phyloP scores from a whole-genome alignment of 2,329 filamentous ascomycete species.

The Calonectria pseudoturangicola region DNA sequence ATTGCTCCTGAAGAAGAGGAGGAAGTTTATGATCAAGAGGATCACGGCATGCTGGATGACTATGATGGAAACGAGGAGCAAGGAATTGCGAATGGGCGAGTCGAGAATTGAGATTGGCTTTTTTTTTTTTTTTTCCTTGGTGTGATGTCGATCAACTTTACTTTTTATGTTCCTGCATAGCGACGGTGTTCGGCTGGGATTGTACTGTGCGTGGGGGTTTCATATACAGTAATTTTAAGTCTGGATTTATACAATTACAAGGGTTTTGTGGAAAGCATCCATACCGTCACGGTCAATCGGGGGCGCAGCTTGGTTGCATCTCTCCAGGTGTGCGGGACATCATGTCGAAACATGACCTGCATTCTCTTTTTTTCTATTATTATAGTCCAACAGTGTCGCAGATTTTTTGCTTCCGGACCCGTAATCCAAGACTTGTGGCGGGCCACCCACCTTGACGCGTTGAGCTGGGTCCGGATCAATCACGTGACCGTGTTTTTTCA shows the following conservation, averaged over 20 bases:
- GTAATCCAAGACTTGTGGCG: constrained; percentile 24
- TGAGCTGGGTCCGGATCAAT: constrained; percentile 45
- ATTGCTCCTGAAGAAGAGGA: constrained; percentile 62
- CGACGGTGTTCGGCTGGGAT: constrained; percentile 49
- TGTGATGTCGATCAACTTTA: constrained; percentile 34
- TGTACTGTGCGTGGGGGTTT: constrained; percentile 34
- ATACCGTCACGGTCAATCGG: not conserved
- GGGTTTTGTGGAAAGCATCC: constrained; percentile 16
- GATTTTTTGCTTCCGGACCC: constrained; percentile 24
- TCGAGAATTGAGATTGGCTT: constrained; percentile 26
- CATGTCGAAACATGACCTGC: constrained; percentile 3
- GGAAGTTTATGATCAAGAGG: constrained; percentile 49
- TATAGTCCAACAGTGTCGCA: constrained; percentile 27
- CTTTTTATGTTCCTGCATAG: constrained; percentile 46
- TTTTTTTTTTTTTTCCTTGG: constrained; percentile 32
- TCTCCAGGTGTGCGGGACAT: not conserved
- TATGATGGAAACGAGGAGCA: constrained; percentile 52
- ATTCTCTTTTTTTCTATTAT: constrained; percentile 13
- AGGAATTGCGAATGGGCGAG: constrained; percentile 36
- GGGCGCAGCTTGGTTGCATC: not conserved
- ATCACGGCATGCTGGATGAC: constrained; percentile 55
- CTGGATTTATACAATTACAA: constrained; percentile 21
- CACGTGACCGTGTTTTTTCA: constrained; percentile 51
- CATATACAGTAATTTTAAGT: constrained; percentile 31
- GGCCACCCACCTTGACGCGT: constrained; percentile 34